These are phyloP conservation scores for Fonsecaea erecta DNA, from an alignment of 2,329 filamentous ascomycete genomes.

Conservation along the genomic window DNA sequence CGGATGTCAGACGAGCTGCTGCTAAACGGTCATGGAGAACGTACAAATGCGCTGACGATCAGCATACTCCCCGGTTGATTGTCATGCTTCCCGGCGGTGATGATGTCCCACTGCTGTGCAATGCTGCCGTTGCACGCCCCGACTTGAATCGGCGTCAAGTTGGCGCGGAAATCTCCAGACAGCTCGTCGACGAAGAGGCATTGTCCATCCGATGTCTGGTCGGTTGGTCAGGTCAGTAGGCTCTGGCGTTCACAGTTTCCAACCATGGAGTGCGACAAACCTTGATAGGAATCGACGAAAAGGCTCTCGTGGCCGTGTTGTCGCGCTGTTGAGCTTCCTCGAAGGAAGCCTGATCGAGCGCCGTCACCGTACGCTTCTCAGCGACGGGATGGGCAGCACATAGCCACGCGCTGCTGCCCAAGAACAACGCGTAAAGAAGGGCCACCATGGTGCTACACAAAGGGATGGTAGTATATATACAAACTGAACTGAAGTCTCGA, in stretches of 20 bases:
- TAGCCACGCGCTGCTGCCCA: slow-evolving; percentile 18
- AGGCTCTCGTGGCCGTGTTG: slow-evolving; percentile 53
- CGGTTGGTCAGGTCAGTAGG: not conserved
- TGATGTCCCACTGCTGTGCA: slow-evolving; percentile 58
- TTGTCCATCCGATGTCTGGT: slow-evolving; percentile 53
- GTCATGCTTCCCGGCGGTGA: slow-evolving; percentile 59
- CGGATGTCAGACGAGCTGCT: not conserved
- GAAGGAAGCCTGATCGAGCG: slow-evolving; percentile 55
- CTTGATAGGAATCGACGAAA: slow-evolving; percentile 53
- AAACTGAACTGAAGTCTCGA: slow-evolving; percentile 6
- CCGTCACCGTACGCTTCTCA: slow-evolving; percentile 51
- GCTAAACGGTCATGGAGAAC: slow-evolving; percentile 21
- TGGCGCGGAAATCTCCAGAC: slow-evolving; percentile 60
- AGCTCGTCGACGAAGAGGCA: slow-evolving; percentile 60
- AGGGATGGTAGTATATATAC: not conserved
- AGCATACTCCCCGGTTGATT: slow-evolving; percentile 54
- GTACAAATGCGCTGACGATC: slow-evolving; percentile 59
- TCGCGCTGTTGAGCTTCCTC: slow-evolving; percentile 57
- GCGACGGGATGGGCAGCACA: slow-evolving; percentile 15
- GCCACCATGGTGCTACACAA: slow-evolving; percentile 16
- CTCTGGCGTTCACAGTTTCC: not conserved
- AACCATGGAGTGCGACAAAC: slow-evolving; percentile 33
- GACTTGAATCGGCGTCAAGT: slow-evolving; percentile 57
- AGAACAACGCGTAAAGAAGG: slow-evolving; percentile 14
- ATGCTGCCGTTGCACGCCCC: slow-evolving; percentile 52